Evolutionary conservation across 208 protist species (phyloP), one percentile per base, ranked within the genome.

Genomic region (Trypanosoma rangeli): DNA sequence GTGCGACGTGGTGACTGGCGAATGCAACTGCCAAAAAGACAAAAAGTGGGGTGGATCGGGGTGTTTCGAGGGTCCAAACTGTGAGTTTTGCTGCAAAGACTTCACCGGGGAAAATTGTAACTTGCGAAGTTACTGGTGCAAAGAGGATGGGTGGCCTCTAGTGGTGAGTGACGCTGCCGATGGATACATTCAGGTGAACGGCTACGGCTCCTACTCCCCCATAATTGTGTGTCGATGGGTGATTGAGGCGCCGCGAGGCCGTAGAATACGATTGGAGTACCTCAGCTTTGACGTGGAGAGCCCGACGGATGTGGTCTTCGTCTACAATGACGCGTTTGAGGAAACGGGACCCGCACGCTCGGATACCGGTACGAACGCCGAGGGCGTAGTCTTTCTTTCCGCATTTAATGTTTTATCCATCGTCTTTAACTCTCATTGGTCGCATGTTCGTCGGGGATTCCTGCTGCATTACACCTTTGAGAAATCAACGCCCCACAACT

Each of bases 41-140:
- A 53, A 15, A 35, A 74, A 60, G 28, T 26, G 59, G 49, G 80
- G 73, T 53, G 80, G 76, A 13, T 49, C 39, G 13, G 74, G 83
- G 33, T 95, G 89, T 73, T 92, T 83, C 59, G 37, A 70, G 22
- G 89, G 89, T 16, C 37, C 76, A 26, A 67, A 70, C 54, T 95
- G 89, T 55, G 75, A 92, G 78, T 86, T 84, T 71, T 95, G 89
- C 71, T 95, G 89, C 71, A 72, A 64, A 15, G 82, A 76, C 24
- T 84, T 82, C 68, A 67, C 68, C 35, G 89, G 89, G n/a, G 64
- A 74, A 18, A 52, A 49, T 18, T 95, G 89, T 64, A 78, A 82
- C 48, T 59, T 87, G 53, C 62, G 72, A 44, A 93, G 86, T 66
- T 90, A 91, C 65, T 95, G 89, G 86, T 95, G 89, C 67, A 62